These are phyloP conservation scores for Melampsora americana DNA, from an alignment of 1,284 basidiomycete species.

Conservation along the genomic window DNA sequence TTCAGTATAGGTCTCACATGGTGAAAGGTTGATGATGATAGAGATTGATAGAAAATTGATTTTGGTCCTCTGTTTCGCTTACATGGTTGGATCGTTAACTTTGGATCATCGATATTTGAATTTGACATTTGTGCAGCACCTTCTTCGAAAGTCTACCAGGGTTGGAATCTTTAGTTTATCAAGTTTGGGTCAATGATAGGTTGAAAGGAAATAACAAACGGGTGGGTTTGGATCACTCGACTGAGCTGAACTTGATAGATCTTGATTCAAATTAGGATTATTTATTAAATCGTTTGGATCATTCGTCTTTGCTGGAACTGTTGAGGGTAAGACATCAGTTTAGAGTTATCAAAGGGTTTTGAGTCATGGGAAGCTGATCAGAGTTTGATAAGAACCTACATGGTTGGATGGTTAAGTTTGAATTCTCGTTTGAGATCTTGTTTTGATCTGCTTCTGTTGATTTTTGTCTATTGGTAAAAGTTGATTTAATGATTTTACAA, in stretches of 20 bases:
- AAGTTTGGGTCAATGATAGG: too few relatives aligned
- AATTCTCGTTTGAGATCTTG: neutral
- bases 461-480: too few relatives aligned
- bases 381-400: neutral
- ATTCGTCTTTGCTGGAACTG: neutral
- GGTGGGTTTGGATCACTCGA: neutral
- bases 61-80: too few relatives aligned
- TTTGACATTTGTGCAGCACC: neutral
- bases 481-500: too few relatives aligned
- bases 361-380: too few relatives aligned
- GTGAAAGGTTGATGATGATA: neutral
- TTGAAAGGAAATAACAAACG: neutral
- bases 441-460: neutral
- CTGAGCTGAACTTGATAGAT: neutral
- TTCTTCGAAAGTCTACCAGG: neutral
- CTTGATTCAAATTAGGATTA: neutral
- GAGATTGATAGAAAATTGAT: neutral
- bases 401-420: neutral
- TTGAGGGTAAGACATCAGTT: too few relatives aligned
- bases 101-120: neutral
- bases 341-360: neutral
- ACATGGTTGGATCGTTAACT: neutral
- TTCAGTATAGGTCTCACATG: neutral
- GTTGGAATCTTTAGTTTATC: too few relatives aligned
- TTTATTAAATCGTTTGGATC: neutral